Percentiles rank a stretch among this genome's conserved stretches.
Conservation (phyloP, 2,329 filamentous ascomycete species). For the Arachnomyces sp. region DNA sequence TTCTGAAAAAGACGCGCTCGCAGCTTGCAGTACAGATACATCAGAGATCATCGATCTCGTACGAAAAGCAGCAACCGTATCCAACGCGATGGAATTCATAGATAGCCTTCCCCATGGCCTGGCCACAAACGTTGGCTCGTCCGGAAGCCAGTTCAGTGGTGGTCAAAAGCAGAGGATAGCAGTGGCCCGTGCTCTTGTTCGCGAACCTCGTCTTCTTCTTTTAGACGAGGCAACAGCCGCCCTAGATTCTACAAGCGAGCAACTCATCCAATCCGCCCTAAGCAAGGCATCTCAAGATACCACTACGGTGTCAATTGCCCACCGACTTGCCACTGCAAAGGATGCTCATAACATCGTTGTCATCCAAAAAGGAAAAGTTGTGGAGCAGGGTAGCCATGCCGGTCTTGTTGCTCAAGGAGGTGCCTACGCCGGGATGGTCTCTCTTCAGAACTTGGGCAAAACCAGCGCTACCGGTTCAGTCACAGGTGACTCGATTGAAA, state of each 20-base stretch:
- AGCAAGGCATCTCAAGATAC: conserved; percentile 20
- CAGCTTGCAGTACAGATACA: conserved; percentile 16
- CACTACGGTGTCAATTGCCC: conserved; percentile 31
- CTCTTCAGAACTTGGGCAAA: conserved; percentile 34
- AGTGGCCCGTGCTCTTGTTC: conserved; percentile 76
- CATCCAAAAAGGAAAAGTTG: conserved; percentile 25
- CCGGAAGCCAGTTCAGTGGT: conserved; percentile 39
- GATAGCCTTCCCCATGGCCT: conserved; percentile 18
- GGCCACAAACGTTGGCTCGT: conserved; percentile 28
- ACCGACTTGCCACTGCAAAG: conserved; percentile 29
- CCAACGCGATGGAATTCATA: conserved; percentile 24
- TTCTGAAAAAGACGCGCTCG: conserved; percentile 18
- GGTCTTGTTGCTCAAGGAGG: conserved; percentile 28
- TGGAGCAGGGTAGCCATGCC: conserved; percentile 27
- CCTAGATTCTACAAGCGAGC: conserved; percentile 29
- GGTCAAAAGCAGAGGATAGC: conserved; percentile 88
- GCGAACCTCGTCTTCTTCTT: conserved; percentile 68
- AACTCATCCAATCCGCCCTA: conserved; percentile 27
- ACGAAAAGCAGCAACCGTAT: conserved; percentile 19
- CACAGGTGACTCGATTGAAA: conserved; percentile 1
- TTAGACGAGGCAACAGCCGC: conserved; percentile 32
- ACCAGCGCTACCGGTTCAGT: conserved; percentile 7
- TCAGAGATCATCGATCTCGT: conserved; percentile 23
- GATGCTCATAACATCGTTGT: conserved; percentile 33
- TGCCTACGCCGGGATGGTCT: conserved; percentile 44